phyloP scores from a whole-genome alignment of 805 yeast genomes.

The Ogataea zsoltii region DNA sequence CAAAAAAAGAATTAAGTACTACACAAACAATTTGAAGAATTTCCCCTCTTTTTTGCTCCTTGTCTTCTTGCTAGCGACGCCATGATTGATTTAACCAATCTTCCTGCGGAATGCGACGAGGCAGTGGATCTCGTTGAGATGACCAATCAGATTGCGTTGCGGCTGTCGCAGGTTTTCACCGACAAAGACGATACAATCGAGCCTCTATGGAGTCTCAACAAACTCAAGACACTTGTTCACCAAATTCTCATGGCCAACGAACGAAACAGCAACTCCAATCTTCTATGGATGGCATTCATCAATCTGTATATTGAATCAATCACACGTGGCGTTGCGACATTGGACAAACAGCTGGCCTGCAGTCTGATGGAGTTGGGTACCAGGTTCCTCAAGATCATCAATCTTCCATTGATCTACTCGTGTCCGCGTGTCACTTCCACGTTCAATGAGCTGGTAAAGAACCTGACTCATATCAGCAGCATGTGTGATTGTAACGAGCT shows the following conservation, averaged over 20 bases:
- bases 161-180: conserved; percentile 2
- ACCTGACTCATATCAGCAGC: conserved; percentile 3
- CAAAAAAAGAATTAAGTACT: background rate
- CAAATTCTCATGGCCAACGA: conserved; percentile 5
- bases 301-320: conserved; percentile 9
- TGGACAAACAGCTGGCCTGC: conserved; percentile 1
- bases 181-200: background rate
- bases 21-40: too few relatives aligned
- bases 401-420: conserved; percentile 10
- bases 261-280: conserved; percentile 5
- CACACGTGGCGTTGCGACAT: background rate
- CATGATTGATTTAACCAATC: conserved; percentile 1
- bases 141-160: background rate
- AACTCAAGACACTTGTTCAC: conserved; percentile 11
- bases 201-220: conserved; percentile 5
- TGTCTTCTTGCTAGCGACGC: too few relatives aligned
- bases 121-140: conserved; percentile 5
- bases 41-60: background rate
- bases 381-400: conserved; percentile 8
- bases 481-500: conserved; percentile 6
- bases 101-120: conserved; percentile 6
- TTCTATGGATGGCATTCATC: conserved; percentile 15
- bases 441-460: conserved; percentile 12
- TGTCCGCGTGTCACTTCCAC: background rate
- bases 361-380: conserved; percentile 11